These are phyloP conservation scores for Cyberlindnera amylophila DNA, from an alignment of 805 yeast genomes.

Conservation along the genomic window DNA sequence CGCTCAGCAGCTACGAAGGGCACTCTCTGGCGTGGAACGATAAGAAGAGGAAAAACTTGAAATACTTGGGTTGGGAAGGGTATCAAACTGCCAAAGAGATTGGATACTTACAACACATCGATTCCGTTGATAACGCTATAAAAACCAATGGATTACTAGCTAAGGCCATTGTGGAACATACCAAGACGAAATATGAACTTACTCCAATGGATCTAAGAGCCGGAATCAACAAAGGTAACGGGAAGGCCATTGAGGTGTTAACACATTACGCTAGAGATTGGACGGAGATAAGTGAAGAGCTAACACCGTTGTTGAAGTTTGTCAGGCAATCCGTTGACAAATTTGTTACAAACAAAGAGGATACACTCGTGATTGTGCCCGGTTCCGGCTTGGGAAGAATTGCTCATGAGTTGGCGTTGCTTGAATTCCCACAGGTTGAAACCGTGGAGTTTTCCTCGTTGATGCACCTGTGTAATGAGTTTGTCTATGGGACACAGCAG, in stretches of 20 bases:
- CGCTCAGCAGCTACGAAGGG: constrained; percentile 41
- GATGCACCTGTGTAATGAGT: constrained; percentile 70
- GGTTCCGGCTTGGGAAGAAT: constrained; percentile 86
- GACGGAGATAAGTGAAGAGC: constrained; percentile 49
- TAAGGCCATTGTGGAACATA: constrained; percentile 38
- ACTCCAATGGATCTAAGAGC: constrained; percentile 41
- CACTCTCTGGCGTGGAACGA: constrained; percentile 43
- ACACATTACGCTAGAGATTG: constrained; percentile 83
- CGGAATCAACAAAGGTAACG: constrained; percentile 26
- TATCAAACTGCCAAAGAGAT: constrained; percentile 48
- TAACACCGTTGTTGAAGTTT: constrained; percentile 51
- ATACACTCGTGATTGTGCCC: constrained; percentile 65
- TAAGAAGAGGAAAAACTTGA: constrained; percentile 39
- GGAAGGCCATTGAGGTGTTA: constrained; percentile 60
- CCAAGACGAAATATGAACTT: constrained; percentile 36
- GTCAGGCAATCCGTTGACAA: constrained; percentile 40
- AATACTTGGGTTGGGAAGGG: constrained; percentile 50
- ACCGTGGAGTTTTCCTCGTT: constrained; percentile 74
- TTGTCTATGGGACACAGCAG: constrained; percentile 37
- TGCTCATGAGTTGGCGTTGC: constrained; percentile 55
- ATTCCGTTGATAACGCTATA: constrained; percentile 44
- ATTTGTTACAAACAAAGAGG: constrained; percentile 28
- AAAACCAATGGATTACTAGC: constrained; percentile 46
- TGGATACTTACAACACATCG: constrained; percentile 53
- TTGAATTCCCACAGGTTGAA: constrained; percentile 47